phyloP scores from a whole-genome alignment of 129 eudicot species.

The Lactuca saligna region DNA sequence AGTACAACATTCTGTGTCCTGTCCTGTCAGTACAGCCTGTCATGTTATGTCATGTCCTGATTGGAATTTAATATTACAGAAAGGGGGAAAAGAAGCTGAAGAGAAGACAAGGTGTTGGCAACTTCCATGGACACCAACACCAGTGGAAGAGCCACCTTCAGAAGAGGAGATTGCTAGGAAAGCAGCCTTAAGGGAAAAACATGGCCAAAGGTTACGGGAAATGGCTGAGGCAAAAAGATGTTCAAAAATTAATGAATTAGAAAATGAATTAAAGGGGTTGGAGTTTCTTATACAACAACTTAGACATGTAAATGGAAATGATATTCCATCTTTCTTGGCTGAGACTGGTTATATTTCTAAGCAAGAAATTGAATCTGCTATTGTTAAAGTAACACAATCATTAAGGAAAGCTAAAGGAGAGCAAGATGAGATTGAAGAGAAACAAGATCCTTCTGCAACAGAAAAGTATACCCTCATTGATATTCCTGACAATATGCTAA shows the following conservation, averaged over 20 bases:
- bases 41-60: no score
- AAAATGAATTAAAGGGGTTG: constrained; percentile 76
- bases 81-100: constrained; percentile 86
- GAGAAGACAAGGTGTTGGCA: constrained; percentile 89
- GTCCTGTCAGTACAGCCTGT: no score
- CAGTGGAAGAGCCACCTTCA: constrained; percentile 80
- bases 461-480: constrained; percentile 79
- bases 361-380: constrained; percentile 76
- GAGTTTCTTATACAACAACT: constrained; percentile 78
- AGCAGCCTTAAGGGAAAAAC: constrained; percentile 87
- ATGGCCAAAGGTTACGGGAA: constrained; percentile 89
- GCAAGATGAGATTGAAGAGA: constrained; percentile 74
- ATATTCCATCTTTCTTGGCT: constrained; percentile 58
- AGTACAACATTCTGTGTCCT: no score
- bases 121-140: constrained; percentile 88
- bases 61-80: constrained; percentile 33
- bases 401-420: constrained; percentile 88
- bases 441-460: constrained; percentile 47
- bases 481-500: constrained; percentile 77
- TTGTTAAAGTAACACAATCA: constrained; percentile 64
- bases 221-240: constrained; percentile 96
- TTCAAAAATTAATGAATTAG: constrained; percentile 79
- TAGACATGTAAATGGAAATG: constrained; percentile 53
- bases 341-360: constrained; percentile 69
- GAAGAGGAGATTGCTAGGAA: constrained; percentile 91